Conservation (phyloP, 345 rosid genomes). For the Populus pruinosa region DNA sequence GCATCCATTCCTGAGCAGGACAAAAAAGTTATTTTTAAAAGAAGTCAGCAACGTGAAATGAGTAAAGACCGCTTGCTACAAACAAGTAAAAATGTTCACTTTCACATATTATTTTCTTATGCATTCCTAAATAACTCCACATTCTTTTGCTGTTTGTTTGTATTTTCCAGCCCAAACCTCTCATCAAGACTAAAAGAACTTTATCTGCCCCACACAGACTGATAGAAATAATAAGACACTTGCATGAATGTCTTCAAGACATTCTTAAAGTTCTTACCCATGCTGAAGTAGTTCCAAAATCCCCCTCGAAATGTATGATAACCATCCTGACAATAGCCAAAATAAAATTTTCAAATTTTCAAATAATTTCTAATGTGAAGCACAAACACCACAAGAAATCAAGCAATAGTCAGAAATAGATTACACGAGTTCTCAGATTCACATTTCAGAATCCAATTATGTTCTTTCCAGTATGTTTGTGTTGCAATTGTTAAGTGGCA, state of each 20-base stretch:
- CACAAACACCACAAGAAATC: background rate
- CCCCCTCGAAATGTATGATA: slow-evolving; percentile 73
- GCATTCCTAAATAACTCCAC: background rate
- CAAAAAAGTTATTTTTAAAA: background rate
- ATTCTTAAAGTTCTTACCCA: slow-evolving; percentile 45
- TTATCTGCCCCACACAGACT: background rate
- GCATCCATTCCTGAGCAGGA: slow-evolving; percentile 66
- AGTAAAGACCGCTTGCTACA: background rate
- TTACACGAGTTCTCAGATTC: background rate
- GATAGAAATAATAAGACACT: background rate
- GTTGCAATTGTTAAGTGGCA: background rate
- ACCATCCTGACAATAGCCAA: slow-evolving; percentile 47
- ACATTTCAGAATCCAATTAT: background rate
- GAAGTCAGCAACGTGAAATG: background rate
- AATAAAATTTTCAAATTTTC: background rate
- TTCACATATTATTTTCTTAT: background rate
- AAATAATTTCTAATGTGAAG: background rate
- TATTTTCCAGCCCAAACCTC: background rate
- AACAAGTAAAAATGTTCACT: background rate
- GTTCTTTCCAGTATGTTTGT: background rate
- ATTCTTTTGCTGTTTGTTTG: background rate
- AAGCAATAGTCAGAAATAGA: background rate
- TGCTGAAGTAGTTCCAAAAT: slow-evolving; percentile 81
- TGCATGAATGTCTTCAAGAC: background rate
- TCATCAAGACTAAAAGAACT: background rate